Base-by-base conservation (phyloP, 352 stramenopile species). In the Paralagenidium karlingii region DNA sequence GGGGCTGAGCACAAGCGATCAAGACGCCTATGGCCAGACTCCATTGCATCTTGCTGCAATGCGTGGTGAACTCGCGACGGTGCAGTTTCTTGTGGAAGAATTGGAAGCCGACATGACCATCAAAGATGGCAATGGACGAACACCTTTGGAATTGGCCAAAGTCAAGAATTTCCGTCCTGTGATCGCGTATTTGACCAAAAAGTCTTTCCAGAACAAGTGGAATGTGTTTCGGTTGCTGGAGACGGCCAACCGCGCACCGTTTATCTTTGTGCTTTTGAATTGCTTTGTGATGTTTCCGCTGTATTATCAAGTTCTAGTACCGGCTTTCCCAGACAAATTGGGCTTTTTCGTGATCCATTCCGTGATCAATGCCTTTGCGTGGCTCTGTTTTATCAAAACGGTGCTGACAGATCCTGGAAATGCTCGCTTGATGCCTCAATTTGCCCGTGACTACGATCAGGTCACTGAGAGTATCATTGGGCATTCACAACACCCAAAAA, bases 51-150 rank as follows among this genome's bases (percentile, higher is more conserved):
- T 92, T 21, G 78, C 78, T 5, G 73, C 78, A 0, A 84, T 85
- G 67, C 60, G 73, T 16, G 78, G 77, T 3, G 63, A 85, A 32
- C 53, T 83, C 8, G 50, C 51, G 2, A 82, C 67, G 0, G 75
- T 92, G 9, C 64, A 89, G 51, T 92, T 74, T 43, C 53, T 92
- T 0, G 66, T 89, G 1, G 70, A 91, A 52, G 76, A 78, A 33
- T 51, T 89, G 21, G 71, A 91, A 33, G 73, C 63, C 9, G 58
- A 82, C 40, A 37, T 86, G 16, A 31, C 51, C 0, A 57, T 57
- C 1, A 30, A 59, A 24, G 78, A 92, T 29, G 33, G 37, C 1
- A 68, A 88, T 33, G 55, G 60, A 12, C 59, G 68, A 19, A 83
- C 73, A 3, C 73, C 78, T 8, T 50, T 58, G 16, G 51, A 80